Evolutionary conservation across 345 rosid genomes (phyloP).

Genomic region (Populus pruinosa): DNA sequence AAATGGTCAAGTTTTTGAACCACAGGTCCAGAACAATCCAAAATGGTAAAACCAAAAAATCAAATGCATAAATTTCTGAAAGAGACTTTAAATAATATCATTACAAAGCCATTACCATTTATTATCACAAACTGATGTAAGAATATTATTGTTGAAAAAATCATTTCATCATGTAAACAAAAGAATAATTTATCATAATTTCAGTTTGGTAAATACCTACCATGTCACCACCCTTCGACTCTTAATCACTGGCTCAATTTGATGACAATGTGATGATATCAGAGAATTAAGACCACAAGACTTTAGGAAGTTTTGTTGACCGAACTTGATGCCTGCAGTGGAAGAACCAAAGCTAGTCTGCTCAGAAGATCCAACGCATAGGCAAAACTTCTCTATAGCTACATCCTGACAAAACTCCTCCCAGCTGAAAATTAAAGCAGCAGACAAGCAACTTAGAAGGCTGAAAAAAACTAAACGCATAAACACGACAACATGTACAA

Average conservation of each 20-base stretch:
- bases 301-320: conserved; percentile 32
- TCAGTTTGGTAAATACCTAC: conserved; percentile 33
- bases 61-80: not conserved
- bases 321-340: conserved; percentile 21
- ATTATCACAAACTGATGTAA: no score
- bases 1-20: not conserved
- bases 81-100: not conserved
- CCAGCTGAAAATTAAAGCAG: conserved; percentile 56
- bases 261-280: conserved; percentile 27
- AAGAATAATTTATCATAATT: conserved; percentile 1
- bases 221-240: conserved; percentile 40
- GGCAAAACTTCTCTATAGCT: conserved; percentile 67
- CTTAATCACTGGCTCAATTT: conserved; percentile 42
- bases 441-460: conserved; percentile 9
- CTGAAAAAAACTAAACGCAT: conserved; percentile 14
- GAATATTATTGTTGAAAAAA: not conserved
- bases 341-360: conserved; percentile 21
- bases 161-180: not conserved
- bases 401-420: conserved; percentile 77
- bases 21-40: not conserved
- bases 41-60: not conserved
- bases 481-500: conserved; percentile 2
- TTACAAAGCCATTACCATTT: not conserved
- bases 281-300: conserved; percentile 32
- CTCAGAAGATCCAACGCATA: conserved; percentile 42